Percentiles rank a stretch among this genome's conserved stretches.
phyloP scores from a whole-genome alignment of 2,329 filamentous ascomycete species.

The Mycogone perniciosa region DNA sequence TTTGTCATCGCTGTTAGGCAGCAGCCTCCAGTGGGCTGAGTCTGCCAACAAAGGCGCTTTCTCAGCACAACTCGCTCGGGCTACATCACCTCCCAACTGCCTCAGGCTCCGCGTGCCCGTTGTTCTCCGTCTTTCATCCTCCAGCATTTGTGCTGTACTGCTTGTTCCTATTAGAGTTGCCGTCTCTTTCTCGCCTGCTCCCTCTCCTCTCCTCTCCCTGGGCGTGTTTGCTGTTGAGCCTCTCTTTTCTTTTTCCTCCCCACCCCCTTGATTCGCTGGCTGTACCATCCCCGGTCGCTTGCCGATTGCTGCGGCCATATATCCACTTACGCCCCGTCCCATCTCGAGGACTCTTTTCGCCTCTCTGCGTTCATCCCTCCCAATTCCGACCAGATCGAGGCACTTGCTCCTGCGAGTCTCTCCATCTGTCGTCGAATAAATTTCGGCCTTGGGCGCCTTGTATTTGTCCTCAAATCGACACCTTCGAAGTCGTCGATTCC shows the following conservation, averaged over 20 bases:
- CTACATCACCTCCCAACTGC: slow-evolving; percentile 10
- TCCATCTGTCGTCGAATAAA: background rate
- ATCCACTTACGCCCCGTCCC: background rate
- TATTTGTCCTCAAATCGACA: too few relatives aligned
- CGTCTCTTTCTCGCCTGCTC: background rate
- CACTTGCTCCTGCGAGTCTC: background rate
- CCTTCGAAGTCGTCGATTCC: too few relatives aligned
- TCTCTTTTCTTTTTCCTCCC: background rate
- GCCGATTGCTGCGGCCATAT: background rate
- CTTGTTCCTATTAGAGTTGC: too few relatives aligned
- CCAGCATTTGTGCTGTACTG: too few relatives aligned
- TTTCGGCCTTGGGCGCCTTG: too few relatives aligned
- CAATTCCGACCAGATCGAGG: background rate
- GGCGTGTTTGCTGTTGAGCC: background rate
- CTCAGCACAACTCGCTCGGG: slow-evolving; percentile 10
- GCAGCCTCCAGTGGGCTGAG: slow-evolving; percentile 19
- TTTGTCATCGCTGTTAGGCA: slow-evolving; percentile 16
- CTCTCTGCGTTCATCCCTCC: background rate
- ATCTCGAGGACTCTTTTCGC: background rate
- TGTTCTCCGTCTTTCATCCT: background rate
- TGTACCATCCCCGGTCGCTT: background rate
- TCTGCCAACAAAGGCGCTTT: slow-evolving; percentile 7
- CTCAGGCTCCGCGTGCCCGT: background rate
- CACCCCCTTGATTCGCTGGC: background rate
- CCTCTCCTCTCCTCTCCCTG: slow-evolving; percentile 19